phyloP scores from a whole-genome alignment of 805 yeast species.

The Phaffomyces thermotolerans region DNA sequence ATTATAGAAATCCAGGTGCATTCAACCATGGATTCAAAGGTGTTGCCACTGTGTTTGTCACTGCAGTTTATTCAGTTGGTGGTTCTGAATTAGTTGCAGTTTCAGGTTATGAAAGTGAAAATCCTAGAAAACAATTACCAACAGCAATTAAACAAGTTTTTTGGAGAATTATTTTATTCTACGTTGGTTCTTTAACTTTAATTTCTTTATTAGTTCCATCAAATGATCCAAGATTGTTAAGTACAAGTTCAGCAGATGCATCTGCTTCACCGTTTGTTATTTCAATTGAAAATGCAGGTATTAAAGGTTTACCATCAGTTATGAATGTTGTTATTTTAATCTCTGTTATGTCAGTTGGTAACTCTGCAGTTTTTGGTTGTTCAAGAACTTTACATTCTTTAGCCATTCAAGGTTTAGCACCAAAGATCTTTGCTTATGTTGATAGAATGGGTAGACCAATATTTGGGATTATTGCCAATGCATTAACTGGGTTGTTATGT shows the following conservation, averaged over 20 bases:
- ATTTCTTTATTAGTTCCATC: conserved; percentile 43
- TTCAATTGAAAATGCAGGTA: conserved; percentile 33
- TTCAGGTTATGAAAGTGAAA: conserved; percentile 42
- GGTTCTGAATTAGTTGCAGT: conserved; percentile 48
- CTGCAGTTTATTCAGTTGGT: conserved; percentile 48
- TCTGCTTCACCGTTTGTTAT: conserved; percentile 44
- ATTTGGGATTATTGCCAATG: conserved; percentile 35
- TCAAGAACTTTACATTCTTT: conserved; percentile 45
- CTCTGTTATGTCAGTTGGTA: conserved; percentile 40
- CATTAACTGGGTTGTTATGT: conserved; percentile 35
- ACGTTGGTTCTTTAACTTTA: conserved; percentile 36
- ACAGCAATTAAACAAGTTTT: conserved; percentile 48
- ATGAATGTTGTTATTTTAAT: conserved; percentile 35
- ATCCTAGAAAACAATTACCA: conserved; percentile 43
- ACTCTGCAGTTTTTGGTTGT: conserved; percentile 50
- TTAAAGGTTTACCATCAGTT: conserved; percentile 31
- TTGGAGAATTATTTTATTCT: conserved; percentile 46
- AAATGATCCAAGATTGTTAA: conserved; percentile 28
- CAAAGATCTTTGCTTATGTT: conserved; percentile 33
- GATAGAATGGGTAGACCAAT: conserved; percentile 47
- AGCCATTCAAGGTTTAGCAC: conserved; percentile 40
- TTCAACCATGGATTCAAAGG: conserved; percentile 53
- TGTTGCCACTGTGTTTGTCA: conserved; percentile 45
- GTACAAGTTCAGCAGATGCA: conserved; percentile 24
- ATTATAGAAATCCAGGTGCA: conserved; percentile 54